Evolutionary conservation across 1,139 yeast species (phyloP).

Genomic region (Magnusiomyces sp.): DNA sequence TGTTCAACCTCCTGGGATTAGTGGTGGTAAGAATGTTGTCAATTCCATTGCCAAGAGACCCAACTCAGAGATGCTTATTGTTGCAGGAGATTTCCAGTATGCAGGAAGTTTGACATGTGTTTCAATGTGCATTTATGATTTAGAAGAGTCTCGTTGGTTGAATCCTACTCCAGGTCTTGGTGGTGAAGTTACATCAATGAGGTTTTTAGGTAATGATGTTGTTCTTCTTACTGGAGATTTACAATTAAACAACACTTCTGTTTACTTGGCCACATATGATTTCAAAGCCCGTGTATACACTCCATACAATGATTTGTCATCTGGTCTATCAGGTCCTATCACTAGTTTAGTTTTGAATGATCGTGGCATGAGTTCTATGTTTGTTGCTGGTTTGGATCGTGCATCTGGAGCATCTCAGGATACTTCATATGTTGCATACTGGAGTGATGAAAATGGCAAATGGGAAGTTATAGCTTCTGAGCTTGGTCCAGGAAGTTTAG

Average conservation of each 20-base stretch:
- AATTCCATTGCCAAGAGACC: slow-evolving; percentile 49
- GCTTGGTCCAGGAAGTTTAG: slow-evolving; percentile 27
- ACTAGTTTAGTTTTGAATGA: slow-evolving; percentile 44
- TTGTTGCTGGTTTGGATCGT: slow-evolving; percentile 46
- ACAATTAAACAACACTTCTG: slow-evolving; percentile 34
- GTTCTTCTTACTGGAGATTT: slow-evolving; percentile 60
- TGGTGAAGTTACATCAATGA: slow-evolving; percentile 51
- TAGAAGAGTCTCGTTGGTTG: slow-evolving; percentile 48
- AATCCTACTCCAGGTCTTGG: slow-evolving; percentile 39
- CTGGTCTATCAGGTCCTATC: slow-evolving; percentile 37
- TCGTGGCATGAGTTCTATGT: slow-evolving; percentile 41
- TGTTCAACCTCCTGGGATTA: slow-evolving; percentile 40
- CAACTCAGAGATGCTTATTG: slow-evolving; percentile 44
- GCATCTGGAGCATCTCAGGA: slow-evolving; percentile 18
- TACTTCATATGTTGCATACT: slow-evolving; percentile 9
- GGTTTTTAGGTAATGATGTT: slow-evolving; percentile 42
- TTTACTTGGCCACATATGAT: slow-evolving; percentile 45
- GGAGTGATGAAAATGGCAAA: slow-evolving; percentile 22
- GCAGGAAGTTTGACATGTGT: slow-evolving; percentile 56
- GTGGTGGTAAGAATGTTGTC: slow-evolving; percentile 35
- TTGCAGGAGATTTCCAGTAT: slow-evolving; percentile 66
- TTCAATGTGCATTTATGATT: slow-evolving; percentile 60
- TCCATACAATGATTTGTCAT: slow-evolving; percentile 19
- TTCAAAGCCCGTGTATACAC: slow-evolving; percentile 32
- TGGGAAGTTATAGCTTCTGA: slow-evolving; percentile 33